Evolutionary conservation across 2,329 filamentous ascomycete species (phyloP), one percentile per base, ranked within the genome.

Genomic region (Hymenoscyphus linearis): DNA sequence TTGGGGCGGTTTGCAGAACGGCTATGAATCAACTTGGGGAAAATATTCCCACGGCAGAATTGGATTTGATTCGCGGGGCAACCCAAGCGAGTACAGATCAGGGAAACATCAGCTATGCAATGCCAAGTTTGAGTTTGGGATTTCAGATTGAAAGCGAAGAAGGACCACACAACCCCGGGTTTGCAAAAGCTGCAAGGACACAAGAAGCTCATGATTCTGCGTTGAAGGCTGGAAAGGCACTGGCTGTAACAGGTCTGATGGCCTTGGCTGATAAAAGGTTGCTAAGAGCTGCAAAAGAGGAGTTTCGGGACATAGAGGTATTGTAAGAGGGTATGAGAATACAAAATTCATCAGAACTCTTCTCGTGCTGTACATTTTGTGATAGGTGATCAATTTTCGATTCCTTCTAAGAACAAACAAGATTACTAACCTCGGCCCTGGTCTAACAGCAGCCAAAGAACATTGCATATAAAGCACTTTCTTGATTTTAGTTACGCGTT

Each of bases 11-110:
- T 50, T 57, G 36, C 12, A 34, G 55, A 16, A n/a, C 35, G 14
- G 35, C 36, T 25, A 57, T 34, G 22, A 57, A 57, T 44, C 35
- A 36, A 25, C 75, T 76, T 44, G 74, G 65, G 64, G 67, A 74
- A 62, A 44, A 73, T 58, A 77, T 76, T 64, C 70, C 74, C 0
- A 63, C 64, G 1, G 73, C 74, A 12, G 76, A 78, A 2, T 55
- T 77, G 6, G 79, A 80, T 60, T 71, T 76, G 58, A 70, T 76
- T 10, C 67, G 71, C 3, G 78, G 78, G 0, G 68, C 72, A 26
- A 79, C 77, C 14, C n/a, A 77, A 75, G 82, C 83, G 4, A 83
- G 80, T 64, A 85, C 82, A 0, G 84, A 86, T 67, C 82, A 85
- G 72, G 84, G 84, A 0, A 78, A 86, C 63, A 71, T 86, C 59